Evolutionary conservation across 306 rosid genomes (phyloP), one percentile per base, ranked within the genome.

Genomic region (Clitoria ternatea): DNA sequence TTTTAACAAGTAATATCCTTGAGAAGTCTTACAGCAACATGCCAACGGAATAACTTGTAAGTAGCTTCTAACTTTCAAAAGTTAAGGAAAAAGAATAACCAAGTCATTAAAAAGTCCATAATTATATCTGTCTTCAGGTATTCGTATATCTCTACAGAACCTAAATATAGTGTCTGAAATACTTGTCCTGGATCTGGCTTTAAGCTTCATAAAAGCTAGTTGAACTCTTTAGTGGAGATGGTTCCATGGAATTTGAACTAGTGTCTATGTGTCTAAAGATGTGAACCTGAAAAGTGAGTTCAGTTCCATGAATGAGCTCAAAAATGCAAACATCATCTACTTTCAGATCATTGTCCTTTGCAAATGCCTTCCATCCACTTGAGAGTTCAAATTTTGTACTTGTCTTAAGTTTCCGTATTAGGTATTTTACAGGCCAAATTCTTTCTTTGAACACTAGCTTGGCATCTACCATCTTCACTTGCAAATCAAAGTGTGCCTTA

Each of bases 321-420:
- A 77, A 70, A 18, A 7, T 47, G 22, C 81, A 77, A 70, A 22
- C 72, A 61, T 73, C 77, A 15, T 62, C 70, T 12, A 47, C 52
- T 33, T 35, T 33, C 52, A 69, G 55, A 14, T 55, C 33, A 71
- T 78, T 78, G 57, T 64, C 74, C 20, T 24, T 6, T 0, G 1
- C 12, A 79, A 85, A 85, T 7, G 2, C 3, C 29, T 35, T 66
- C 90, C 90, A 85, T 14, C 83, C 85, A 26, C 7, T 7, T 0
- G 35, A n/a, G 20, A 73, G 14, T 22, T 61, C 42, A 35, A 47
- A 35, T 10, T 7, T 61, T 24, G 0, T 2, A n/a, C 1, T 3
- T 4, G 0, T 6, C 1, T 0, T 1, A 9, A 0, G 0, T 7
- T 3, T 23, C 52, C 61, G 2, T 47, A 32, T 35, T 14, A 0